Conservation (phyloP, 257 asterid genomes). For the Leonotis leonurus region DNA sequence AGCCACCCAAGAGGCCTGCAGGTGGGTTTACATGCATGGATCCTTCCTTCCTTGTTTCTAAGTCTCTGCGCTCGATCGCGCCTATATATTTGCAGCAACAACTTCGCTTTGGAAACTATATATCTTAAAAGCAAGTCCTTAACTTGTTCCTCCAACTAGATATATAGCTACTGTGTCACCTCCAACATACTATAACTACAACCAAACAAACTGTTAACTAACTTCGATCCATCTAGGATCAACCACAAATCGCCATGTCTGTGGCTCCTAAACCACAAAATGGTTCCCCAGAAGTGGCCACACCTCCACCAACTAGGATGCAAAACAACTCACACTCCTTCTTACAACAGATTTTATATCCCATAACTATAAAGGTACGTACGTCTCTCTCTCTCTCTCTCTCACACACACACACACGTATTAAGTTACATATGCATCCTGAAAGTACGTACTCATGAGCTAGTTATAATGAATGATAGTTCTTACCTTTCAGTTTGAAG, state of each 20-base stretch:
- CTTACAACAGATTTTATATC: constrained; percentile 42
- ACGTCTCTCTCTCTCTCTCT: constrained; percentile 13
- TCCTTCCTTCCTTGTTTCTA: constrained; percentile 16
- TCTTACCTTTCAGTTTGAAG: constrained; percentile 66
- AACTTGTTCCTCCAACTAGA: constrained; percentile 19
- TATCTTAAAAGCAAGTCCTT: constrained; percentile 29
- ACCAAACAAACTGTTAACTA: too few relatives aligned
- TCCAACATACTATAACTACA: constrained; percentile 19
- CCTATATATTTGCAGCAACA: constrained; percentile 46
- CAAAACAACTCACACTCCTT: constrained; percentile 42
- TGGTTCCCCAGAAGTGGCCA: constrained; percentile 29
- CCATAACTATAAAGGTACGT: constrained; percentile 68
- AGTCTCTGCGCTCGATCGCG: too few relatives aligned
- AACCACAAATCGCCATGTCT: constrained; percentile 39
- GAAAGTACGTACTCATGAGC: too few relatives aligned
- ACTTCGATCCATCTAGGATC: constrained; percentile 8
- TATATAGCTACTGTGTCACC: too few relatives aligned
- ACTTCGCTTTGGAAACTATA: constrained; percentile 38
- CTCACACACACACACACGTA: background rate
- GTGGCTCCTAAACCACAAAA: constrained; percentile 56
- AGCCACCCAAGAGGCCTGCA: constrained; percentile 32
- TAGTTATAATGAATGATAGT: background rate
- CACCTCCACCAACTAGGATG: constrained; percentile 22
- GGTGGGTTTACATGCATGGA: constrained; percentile 25
- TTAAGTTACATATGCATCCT: background rate